Evolutionary conservation across 2,329 filamentous ascomycete genomes (phyloP).

Genomic region (Ceratocystis eucalypticola): DNA sequence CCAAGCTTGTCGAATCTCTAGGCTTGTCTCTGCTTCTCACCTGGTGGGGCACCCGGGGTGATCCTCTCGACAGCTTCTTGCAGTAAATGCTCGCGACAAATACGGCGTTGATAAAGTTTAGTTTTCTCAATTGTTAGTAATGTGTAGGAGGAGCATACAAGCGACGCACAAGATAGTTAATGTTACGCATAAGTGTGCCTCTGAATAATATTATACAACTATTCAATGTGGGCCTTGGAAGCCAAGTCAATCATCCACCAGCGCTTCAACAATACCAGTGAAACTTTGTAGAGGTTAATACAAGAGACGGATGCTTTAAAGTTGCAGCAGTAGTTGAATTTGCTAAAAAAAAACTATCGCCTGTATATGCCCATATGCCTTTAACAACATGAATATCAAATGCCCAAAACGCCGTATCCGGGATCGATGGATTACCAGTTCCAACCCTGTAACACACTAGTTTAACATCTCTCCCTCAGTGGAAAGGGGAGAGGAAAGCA

Average conservation of each 20-base stretch:
- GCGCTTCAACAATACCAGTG: no score
- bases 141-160: conserved; percentile 10
- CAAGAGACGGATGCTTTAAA: neutral
- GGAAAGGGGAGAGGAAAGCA: no score
- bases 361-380: conserved; percentile 19
- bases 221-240: no score
- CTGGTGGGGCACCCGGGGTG: conserved; percentile 94
- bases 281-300: no score
- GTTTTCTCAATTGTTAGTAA: conserved; percentile 8
- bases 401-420: conserved; percentile 18
- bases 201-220: conserved; percentile 9
- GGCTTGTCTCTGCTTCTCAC: conserved; percentile 85
- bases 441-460: conserved; percentile 5
- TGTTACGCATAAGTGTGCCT: neutral
- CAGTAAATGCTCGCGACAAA: conserved; percentile 11
- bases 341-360: conserved; percentile 15
- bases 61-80: conserved; percentile 57
- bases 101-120: neutral
- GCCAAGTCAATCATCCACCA: no score
- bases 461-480: neutral
- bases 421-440: neutral
- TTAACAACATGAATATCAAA: conserved; percentile 20
- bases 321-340: conserved; percentile 17
- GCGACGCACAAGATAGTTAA: neutral
- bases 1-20: conserved; percentile 83